Base-by-base conservation (phyloP, 495 filamentous ascomycete genomes). In the Penicillium salamii region DNA sequence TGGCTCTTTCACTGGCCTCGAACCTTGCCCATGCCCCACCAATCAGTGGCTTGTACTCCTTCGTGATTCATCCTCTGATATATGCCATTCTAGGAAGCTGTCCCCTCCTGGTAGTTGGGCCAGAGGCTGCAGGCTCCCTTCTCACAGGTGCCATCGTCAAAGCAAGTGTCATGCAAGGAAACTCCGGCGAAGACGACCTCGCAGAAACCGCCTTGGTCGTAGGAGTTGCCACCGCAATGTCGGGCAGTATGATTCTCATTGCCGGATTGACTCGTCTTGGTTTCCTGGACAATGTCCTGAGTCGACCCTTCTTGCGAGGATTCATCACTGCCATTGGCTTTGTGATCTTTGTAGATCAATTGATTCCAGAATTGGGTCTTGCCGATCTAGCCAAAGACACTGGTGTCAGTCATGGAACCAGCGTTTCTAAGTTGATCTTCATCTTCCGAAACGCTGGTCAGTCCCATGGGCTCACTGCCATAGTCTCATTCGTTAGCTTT, bases 311-410 rank as follows among this genome's bases (percentile, higher is more conserved):
- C 54, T 70, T 97, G 23, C 76, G 93, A 45, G 93, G 93, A 2
- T 99, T 99, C 67, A 97, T 99, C 67, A 91, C 86, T 40, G 92
- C 95, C 26, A 90, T 99, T 63, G 93, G 93, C 28, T 87, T 95
- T 36, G 91, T 97, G 38, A 97, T 99, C 61, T 78, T 95, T 37
- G 88, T 97, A 23, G 93, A 97, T 65, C 93, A 99, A 67, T 71
- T 96, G 39, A 87, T 97, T 32, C 90, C 91, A 3, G 90, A 97
- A 65, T 75, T 92, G 60, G 93, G 93, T 4, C 75, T 99, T 14
- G 74, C 76, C n/a, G 63, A 71, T 1, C 62, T 79, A 5, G 86
- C 88, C 0, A 76, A 77, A 40, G 58, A 82, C 2, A 55, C 69
- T 11, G 74, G 80, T 29, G 77, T 90, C 7, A 77, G 76, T 19